A percentile compares a stretch with the other conserved stretches of the same genome.
Conservation (phyloP, 2,329 filamentous ascomycete genomes). For the Colletotrichum costaricense region DNA sequence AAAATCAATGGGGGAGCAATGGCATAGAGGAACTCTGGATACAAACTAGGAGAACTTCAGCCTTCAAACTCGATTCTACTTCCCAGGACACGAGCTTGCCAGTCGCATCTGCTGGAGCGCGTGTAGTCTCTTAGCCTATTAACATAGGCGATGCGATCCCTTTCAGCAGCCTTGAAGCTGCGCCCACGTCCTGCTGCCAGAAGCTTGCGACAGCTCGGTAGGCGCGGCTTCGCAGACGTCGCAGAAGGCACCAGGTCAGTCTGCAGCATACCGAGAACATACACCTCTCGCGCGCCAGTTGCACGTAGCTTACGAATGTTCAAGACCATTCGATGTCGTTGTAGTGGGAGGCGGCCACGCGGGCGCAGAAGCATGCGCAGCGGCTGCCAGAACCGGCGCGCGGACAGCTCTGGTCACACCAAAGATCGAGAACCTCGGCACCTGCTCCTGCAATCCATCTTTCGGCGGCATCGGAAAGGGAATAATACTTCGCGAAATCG, state of each 20-base stretch:
- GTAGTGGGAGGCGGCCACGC: slow-evolving; percentile 97
- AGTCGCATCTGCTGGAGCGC: background rate
- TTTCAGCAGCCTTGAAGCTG: slow-evolving; percentile 18
- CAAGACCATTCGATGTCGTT: slow-evolving; percentile 86
- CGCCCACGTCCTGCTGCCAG: slow-evolving; percentile 6
- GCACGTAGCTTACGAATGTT: background rate
- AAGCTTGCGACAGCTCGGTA: slow-evolving; percentile 6
- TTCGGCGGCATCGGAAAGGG: slow-evolving; percentile 99
- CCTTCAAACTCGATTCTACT: background rate
- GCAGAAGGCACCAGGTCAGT: slow-evolving; percentile 44
- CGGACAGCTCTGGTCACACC: slow-evolving; percentile 92
- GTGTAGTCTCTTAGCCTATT: background rate
- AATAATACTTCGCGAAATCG: slow-evolving; percentile 93
- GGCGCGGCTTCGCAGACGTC: slow-evolving; percentile 45
- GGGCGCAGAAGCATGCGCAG: slow-evolving; percentile 91
- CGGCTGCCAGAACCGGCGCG: slow-evolving; percentile 88
- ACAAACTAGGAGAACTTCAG: background rate
- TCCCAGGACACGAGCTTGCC: background rate
- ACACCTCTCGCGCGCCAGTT: slow-evolving; percentile 31
- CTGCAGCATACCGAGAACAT: background rate
- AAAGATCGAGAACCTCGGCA: slow-evolving; percentile 86
- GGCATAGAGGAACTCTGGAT: no score
- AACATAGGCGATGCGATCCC: slow-evolving; percentile 13
- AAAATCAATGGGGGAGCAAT: background rate
- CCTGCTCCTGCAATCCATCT: slow-evolving; percentile 96